Evolutionary conservation across 179 eudicot genomes (phyloP).

Genomic region (Amaranthus tricolor): DNA sequence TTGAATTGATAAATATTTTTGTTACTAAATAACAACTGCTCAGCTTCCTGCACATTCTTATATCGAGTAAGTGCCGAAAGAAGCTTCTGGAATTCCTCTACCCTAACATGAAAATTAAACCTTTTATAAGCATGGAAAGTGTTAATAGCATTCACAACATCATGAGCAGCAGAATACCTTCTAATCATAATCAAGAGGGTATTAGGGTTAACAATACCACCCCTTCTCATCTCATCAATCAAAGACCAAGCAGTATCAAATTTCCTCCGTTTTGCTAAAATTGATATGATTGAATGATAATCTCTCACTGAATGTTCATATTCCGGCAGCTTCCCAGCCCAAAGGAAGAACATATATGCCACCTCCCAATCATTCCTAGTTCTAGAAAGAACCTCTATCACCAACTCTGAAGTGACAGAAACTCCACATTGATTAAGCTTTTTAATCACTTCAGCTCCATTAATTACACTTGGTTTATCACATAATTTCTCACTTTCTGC

Average conservation of each 20-base stretch:
- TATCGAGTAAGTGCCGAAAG: conserved; percentile 83
- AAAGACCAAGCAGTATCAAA: conserved; percentile 81
- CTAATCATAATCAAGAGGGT: conserved; percentile 82
- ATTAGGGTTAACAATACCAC: conserved; percentile 51
- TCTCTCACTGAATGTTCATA: conserved; percentile 52
- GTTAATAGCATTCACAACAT: conserved; percentile 66
- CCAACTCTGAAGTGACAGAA: conserved; percentile 45
- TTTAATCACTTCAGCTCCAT: conserved; percentile 33
- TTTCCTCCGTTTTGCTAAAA: conserved; percentile 68
- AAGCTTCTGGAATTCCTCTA: conserved; percentile 72
- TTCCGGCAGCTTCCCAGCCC: conserved; percentile 67
- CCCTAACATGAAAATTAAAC: conserved; percentile 47
- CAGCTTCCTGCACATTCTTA: conserved; percentile 90
- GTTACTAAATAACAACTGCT: conserved; percentile 69
- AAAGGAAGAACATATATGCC: conserved; percentile 67
- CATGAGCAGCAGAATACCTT: conserved; percentile 67
- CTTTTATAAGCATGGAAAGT: conserved; percentile 66
- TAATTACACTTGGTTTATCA: conserved; percentile 13
- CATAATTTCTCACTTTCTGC: not conserved
- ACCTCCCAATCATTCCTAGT: conserved; percentile 73
- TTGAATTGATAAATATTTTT: conserved; percentile 46
- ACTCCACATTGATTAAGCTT: conserved; percentile 62
- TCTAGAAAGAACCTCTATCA: conserved; percentile 51
- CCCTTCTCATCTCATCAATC: conserved; percentile 70
- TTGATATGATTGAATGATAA: conserved; percentile 74